These are phyloP conservation scores for Rhizopogon rudus DNA, from an alignment of 768 basidiomycete species.

Conservation along the genomic window DNA sequence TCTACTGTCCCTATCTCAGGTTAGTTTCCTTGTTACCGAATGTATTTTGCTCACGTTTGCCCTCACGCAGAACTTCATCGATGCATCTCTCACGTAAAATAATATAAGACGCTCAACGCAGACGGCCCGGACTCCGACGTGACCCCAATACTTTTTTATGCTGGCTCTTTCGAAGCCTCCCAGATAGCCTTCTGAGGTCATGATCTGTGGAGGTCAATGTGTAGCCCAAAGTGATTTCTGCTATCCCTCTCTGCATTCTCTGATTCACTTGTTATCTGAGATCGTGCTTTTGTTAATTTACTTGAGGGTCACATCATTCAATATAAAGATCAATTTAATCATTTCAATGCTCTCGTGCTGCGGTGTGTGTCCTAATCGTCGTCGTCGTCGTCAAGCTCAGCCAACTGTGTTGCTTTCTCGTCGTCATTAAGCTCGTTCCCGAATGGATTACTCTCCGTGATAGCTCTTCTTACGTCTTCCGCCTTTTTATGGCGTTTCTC, in stretches of 20 bases:
- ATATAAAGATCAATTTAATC: constrained; percentile 1
- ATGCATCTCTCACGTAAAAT: not conserved
- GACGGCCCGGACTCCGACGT: too few relatives aligned
- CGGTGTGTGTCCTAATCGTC: not conserved
- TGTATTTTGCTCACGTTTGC: not conserved
- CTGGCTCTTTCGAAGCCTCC: constrained; percentile 59
- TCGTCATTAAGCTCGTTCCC: constrained; percentile 45
- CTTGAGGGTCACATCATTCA: constrained; percentile 17
- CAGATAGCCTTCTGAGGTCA: constrained; percentile 31
- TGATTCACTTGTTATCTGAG: constrained; percentile 20
- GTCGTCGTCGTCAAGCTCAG: constrained; percentile 50
- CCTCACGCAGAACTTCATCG: not conserved
- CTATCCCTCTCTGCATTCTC: constrained; percentile 13
- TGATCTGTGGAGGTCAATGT: constrained; percentile 55
- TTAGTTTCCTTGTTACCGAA: not conserved
- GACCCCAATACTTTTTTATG: not conserved
- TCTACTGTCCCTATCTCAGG: not conserved
- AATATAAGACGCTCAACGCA: not conserved
- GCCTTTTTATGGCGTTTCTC: constrained; percentile 67
- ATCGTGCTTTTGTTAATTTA: constrained; percentile 2
- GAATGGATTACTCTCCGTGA: constrained; percentile 61
- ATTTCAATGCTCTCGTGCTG: not conserved
- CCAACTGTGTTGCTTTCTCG: constrained; percentile 21
- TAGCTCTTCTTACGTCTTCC: constrained; percentile 36
- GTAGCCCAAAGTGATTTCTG: constrained; percentile 46